Percentiles rank a stretch among this genome's conserved stretches.
Conservation (phyloP, 441 rosid species). For the Cnidoscolus chayamansa region DNA sequence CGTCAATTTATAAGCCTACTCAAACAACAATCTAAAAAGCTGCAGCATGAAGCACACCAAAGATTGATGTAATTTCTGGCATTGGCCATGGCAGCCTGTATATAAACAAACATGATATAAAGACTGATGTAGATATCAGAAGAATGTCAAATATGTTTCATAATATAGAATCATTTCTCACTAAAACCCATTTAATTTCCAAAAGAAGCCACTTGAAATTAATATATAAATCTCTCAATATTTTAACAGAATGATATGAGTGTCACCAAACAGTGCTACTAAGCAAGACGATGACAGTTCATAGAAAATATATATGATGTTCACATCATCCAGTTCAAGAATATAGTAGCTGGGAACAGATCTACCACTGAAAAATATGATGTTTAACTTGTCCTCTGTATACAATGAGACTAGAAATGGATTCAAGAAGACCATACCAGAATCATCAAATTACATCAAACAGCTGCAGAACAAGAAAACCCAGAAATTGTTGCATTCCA, state of each 20-base stretch:
- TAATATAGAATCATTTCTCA: background rate
- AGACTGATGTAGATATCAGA: background rate
- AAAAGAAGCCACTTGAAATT: background rate
- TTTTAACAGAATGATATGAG: background rate
- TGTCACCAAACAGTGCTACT: background rate
- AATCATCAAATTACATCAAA: background rate
- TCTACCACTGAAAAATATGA: background rate
- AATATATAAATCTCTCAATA: background rate
- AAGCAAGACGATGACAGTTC: background rate
- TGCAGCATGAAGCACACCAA: slow-evolving; percentile 7
- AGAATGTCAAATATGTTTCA: background rate
- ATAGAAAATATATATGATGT: background rate
- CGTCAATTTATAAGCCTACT: slow-evolving; percentile 21
- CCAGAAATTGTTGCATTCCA: background rate
- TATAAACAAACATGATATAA: background rate
- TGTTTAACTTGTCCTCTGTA: background rate
- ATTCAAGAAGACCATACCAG: background rate
- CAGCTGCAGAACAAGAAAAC: background rate
- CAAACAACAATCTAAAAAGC: slow-evolving; percentile 4
- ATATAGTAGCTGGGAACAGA: background rate
- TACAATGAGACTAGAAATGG: background rate
- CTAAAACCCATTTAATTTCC: background rate
- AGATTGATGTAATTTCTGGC: background rate
- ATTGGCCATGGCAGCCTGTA: background rate
- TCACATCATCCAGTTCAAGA: background rate